Conservation (phyloP, 2,329 filamentous ascomycete species). For the Camptophora hylomeconis region DNA sequence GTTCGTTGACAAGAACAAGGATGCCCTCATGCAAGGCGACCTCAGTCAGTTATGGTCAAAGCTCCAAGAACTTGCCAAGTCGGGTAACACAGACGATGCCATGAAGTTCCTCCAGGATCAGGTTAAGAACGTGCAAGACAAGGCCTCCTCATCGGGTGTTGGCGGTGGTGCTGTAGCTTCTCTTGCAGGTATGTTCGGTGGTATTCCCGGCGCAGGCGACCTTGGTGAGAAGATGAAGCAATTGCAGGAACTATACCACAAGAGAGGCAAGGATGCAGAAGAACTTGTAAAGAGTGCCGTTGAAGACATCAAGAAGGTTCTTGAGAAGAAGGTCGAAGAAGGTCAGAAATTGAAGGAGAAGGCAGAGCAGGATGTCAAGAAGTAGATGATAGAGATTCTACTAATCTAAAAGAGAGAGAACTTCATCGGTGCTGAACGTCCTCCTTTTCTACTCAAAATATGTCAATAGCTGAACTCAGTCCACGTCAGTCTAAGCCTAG, state of each 20-base stretch:
- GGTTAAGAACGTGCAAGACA: conserved; percentile 46
- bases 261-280: conserved; percentile 58
- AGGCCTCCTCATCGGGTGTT: conserved; percentile 26
- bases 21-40: conserved; percentile 55
- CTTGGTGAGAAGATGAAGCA: conserved; percentile 54
- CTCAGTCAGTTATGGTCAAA: conserved; percentile 49
- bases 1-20: conserved; percentile 56
- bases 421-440: too few species aligned
- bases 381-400: too few species aligned
- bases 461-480: too few species aligned
- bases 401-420: too few species aligned
- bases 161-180: conserved; percentile 37
- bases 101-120: conserved; percentile 49
- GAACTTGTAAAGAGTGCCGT: conserved; percentile 56
- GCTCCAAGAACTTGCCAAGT: conserved; percentile 47
- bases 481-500: too few species aligned
- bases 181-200: conserved; percentile 47
- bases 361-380: conserved; percentile 31
- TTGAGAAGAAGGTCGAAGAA: conserved; percentile 30
- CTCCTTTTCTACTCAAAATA: too few species aligned
- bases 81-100: conserved; percentile 46
- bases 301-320: conserved; percentile 34
- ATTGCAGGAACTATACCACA: conserved; percentile 50
- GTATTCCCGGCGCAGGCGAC: conserved; percentile 51
- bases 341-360: conserved; percentile 46